These are phyloP conservation scores for Candida railenensis DNA, from an alignment of 805 yeast genomes.

Conservation along the genomic window DNA sequence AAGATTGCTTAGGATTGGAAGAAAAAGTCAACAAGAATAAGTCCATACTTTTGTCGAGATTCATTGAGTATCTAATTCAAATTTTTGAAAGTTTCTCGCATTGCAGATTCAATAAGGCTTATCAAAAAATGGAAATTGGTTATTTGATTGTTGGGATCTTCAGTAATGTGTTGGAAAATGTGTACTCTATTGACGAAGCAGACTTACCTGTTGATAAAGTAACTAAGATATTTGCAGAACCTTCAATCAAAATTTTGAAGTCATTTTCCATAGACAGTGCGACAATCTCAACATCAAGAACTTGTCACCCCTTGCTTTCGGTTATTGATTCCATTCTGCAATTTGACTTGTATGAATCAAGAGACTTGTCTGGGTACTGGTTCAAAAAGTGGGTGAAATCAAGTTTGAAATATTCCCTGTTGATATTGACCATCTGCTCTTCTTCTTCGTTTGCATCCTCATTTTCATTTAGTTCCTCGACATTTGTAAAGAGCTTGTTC, in stretches of 20 bases:
- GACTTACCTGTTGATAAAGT: conserved; percentile 31
- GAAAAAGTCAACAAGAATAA: conserved; percentile 30
- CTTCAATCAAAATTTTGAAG: conserved; percentile 51
- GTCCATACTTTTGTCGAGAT: conserved; percentile 52
- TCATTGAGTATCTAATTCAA: conserved; percentile 57
- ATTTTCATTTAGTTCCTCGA: conserved; percentile 31
- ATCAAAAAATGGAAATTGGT: conserved; percentile 65
- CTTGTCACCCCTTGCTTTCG: conserved; percentile 52
- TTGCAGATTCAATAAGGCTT: conserved; percentile 61
- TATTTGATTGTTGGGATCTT: conserved; percentile 53
- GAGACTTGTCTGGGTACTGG: conserved; percentile 47
- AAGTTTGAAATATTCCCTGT: conserved; percentile 54
- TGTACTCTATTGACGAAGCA: conserved; percentile 53
- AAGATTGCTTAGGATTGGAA: conserved; percentile 40
- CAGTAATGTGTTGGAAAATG: conserved; percentile 48
- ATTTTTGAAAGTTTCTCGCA: conserved; percentile 71
- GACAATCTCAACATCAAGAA: conserved; percentile 48
- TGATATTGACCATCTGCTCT: conserved; percentile 45
- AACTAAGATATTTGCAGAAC: conserved; percentile 48
- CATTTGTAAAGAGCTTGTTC: conserved; percentile 64
- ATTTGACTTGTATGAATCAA: conserved; percentile 34
- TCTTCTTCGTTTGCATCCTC: neutral
- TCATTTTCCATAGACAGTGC: conserved; percentile 50
- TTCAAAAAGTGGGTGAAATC: conserved; percentile 46
- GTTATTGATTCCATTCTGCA: conserved; percentile 48